Evolutionary conservation across 2,329 filamentous ascomycete species (phyloP).

Genomic region (Escovopsis weberi): DNA sequence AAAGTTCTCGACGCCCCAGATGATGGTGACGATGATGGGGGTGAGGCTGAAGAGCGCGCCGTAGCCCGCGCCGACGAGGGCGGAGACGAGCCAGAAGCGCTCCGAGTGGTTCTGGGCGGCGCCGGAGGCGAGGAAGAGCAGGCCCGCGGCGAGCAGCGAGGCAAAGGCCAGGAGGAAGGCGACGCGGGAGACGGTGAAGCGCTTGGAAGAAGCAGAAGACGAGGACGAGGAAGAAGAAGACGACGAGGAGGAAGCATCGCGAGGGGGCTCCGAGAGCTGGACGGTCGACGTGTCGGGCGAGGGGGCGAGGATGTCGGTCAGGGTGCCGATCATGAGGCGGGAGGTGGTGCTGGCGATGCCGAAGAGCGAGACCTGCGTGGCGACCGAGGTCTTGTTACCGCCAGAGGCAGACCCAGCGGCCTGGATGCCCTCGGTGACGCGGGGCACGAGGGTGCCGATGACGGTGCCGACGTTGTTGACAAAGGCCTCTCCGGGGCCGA

Average conservation of each 20-base stretch:
- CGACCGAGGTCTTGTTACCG: constrained; percentile 40
- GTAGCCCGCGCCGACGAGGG: constrained; percentile 78
- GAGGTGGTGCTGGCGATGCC: constrained; percentile 83
- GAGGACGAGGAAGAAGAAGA: constrained; percentile 7
- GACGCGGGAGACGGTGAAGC: constrained; percentile 59
- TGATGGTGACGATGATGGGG: constrained; percentile 87
- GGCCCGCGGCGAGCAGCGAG: constrained; percentile 57
- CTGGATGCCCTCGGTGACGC: constrained; percentile 27
- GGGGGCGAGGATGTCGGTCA: constrained; percentile 76
- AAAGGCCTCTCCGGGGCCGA: constrained; percentile 92
- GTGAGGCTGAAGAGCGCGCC: constrained; percentile 81
- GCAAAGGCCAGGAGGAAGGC: constrained; percentile 65
- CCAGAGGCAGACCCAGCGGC: too few species aligned
- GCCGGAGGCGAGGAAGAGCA: constrained; percentile 65
- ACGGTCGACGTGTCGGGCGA: constrained; percentile 45
- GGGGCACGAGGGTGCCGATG: constrained; percentile 67
- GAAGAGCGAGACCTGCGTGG: constrained; percentile 87
- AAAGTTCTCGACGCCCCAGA: constrained; percentile 98
- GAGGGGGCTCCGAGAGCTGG: constrained; percentile 23
- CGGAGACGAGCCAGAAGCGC: constrained; percentile 75
- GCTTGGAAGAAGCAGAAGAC: constrained; percentile 11
- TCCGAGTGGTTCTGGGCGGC: constrained; percentile 57
- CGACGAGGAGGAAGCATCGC: background rate
- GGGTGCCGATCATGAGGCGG: constrained; percentile 72
- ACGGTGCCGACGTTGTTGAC: constrained; percentile 96